Base-by-base conservation (phyloP, 2,329 filamentous ascomycete species). In the Fusarium newnesense region DNA sequence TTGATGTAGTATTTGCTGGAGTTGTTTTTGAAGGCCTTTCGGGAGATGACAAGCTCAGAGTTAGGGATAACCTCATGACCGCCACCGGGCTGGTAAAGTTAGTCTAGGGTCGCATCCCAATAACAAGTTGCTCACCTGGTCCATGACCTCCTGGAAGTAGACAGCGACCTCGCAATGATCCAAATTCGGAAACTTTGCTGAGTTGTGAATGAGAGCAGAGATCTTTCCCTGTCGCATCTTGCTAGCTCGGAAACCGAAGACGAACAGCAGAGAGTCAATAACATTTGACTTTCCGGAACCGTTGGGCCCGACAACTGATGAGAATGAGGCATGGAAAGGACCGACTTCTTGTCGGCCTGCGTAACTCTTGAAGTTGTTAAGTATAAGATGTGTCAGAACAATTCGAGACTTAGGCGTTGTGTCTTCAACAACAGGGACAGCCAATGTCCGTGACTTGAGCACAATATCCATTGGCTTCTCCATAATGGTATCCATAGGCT, bases 141-240 rank as follows among this genome's bases (percentile, higher is more conserved):
- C 97, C 84, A 97, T 92, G 62, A 99, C 94, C 83, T 98, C 95
- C 75, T 97, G 92, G 80, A 99, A 99, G 81, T 98, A 94, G 8
- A 99, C 97, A 63, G 97, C 94, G 16, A 99, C 96, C 81, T 99
- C 97, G 80, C 96, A 99, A 79, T 92, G 91, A 53, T 97, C 94
- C 26, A 99, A 84, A 77, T 98, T 89, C 0, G 95, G 95, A 76
- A 93, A 90, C 63, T 93, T 90, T 2, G 95, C 95, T 18, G 96
- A 98, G 81, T 98, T 99, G 84, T 99, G 96, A 75, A 99, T 99
- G 54, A 99, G 86, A 8, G 96, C 96, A 2, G 96, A 99, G 53
- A 99, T 95, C 84, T 99, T 99, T 79, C 96, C 96, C 82, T 99
- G 96, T 79, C 96, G 90, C 96, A 99, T 99, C 84, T 99, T 99